Evolutionary conservation across 495 filamentous ascomycete species (phyloP), one percentile per base, ranked within the genome.

Genomic region (Hapsidospora chrysogenum): DNA sequence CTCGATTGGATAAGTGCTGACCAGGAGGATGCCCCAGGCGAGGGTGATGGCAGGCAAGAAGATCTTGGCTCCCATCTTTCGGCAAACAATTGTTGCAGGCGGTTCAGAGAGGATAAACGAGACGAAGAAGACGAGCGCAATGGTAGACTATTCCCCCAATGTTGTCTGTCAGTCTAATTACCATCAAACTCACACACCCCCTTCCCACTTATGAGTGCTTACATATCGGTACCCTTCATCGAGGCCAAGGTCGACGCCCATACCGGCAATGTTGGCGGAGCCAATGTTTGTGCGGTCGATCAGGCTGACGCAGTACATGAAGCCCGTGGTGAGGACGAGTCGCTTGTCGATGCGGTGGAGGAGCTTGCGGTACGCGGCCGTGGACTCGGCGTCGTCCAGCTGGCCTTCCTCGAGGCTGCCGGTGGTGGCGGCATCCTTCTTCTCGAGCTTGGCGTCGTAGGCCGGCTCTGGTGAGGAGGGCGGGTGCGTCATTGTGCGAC

Each of bases 251-350:
- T 76, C 70, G 36, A 74, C 68, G 38, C 71, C 72, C 72, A 79
- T 75, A 1, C 74, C 74, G 0, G 65, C 68, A 18, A 78, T 69
- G 50, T 77, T 77, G 39, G 74, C 73, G 59, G 74, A 73, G 41
- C 56, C 56, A 9, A 79, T 41, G 43, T 74, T 76, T 13, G 64
- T 58, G 5, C 70, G 62, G 47, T 77, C 74, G 20, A 77, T 58
- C 43, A 49, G 26, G 13, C 11, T 7, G 3, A 33, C 19, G 6
- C 27, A 35, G 36, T 17, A 25, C 11, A 21, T n/a, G 10, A 14
- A 31, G 13, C 23, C 2, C 3, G 16, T 23, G 25, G 29, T 29
- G 15, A 21, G 27, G 2, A 4, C 13, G 33, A 29, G 34, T 6
- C 26, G 23, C 7, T 16, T 13, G 11, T 23, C 33, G 22, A 15